These are phyloP conservation scores for Nepenthes alata DNA, from an alignment of 179 eudicot species.

Conservation along the genomic window DNA sequence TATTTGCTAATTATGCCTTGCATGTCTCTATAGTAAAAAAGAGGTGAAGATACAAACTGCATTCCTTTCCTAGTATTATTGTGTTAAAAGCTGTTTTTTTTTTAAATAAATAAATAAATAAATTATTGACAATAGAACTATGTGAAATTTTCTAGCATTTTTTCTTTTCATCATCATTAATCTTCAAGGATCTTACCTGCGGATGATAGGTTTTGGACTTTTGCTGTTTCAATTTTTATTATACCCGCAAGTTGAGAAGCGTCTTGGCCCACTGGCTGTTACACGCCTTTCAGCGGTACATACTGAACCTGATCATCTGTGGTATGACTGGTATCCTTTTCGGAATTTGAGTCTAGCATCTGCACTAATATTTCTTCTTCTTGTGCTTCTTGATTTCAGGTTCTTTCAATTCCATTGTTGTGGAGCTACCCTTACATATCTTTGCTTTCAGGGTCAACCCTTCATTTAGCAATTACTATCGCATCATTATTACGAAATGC, in stretches of 20 bases:
- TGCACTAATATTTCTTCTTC: neutral
- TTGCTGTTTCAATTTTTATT: constrained; percentile 13
- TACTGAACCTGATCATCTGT: neutral
- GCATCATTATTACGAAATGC: constrained; percentile 11
- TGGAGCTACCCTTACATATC: constrained; percentile 16
- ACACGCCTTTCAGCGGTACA: constrained; percentile 20
- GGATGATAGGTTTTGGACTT: constrained; percentile 14
- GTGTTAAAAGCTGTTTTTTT: too few relatives aligned
- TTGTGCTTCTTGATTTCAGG: constrained; percentile 7
- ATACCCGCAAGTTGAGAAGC: constrained; percentile 16
- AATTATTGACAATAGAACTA: too few relatives aligned
- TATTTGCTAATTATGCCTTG: too few relatives aligned
- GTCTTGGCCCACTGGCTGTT: constrained; percentile 12
- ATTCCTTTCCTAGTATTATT: too few relatives aligned
- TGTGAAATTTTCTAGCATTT: too few relatives aligned
- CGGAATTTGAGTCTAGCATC: neutral
- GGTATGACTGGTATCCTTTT: neutral
- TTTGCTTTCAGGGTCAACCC: constrained; percentile 15
- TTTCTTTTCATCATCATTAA: neutral
- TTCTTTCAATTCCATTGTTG: constrained; percentile 14
- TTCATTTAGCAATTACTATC: constrained; percentile 11
- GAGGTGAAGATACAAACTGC: too few relatives aligned
- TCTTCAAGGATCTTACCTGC: neutral
- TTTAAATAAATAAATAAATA: too few relatives aligned
- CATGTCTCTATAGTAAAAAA: too few relatives aligned